Base-by-base conservation (phyloP, 2,329 filamentous ascomycete species). In the Leptosphaerulina australis region DNA sequence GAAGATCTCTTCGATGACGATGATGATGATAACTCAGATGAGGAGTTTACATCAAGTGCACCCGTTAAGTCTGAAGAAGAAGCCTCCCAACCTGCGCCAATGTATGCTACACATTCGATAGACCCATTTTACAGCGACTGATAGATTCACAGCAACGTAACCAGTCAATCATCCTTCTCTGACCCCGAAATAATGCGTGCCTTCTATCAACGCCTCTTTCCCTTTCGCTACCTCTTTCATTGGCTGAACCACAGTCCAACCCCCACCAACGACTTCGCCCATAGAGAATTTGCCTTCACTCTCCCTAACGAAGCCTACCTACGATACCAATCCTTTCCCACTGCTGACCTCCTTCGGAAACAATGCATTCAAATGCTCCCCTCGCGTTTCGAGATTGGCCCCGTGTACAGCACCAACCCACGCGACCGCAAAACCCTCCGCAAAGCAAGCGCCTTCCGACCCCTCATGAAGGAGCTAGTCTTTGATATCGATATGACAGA, bases 401-500 rank as follows among this genome's bases (percentile, higher is more conserved):
- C 94, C n/a, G 88, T 97, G 38, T 99, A 99, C 77, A 91, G 83
- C 43, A 88, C 91, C 36, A 97, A 97, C 71, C 94, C 94, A 0
- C 88, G 91, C 63, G 94, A 99, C 65, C 87, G 93, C 66, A 99
- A 97, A 76, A 87, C 87, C 0, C 75, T 97, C 25, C 85, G 88
- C 44, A 93, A 91, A 72, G 83, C 87, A 26, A 84, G 85, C 37
- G 85, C 90, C 7, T 97, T 99, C 77, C 88, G 87, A 57, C 93
- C 94, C 0, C 74, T 97, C 24, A 83, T 89, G 47, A 99, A 99
- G 73, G 94, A 99, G 73, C 79, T 99, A 29, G 96, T 96, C 64
- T 97, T 99, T 74, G 94, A 99, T 87, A 97, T 99, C 66, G 94
- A 99, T 83, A 83, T 99, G 83, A 97, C 94, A 45, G 94, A 97